These are phyloP conservation scores for Rutidosis leptorrhynchoides DNA, from an alignment of 129 eudicot species.

Conservation along the genomic window DNA sequence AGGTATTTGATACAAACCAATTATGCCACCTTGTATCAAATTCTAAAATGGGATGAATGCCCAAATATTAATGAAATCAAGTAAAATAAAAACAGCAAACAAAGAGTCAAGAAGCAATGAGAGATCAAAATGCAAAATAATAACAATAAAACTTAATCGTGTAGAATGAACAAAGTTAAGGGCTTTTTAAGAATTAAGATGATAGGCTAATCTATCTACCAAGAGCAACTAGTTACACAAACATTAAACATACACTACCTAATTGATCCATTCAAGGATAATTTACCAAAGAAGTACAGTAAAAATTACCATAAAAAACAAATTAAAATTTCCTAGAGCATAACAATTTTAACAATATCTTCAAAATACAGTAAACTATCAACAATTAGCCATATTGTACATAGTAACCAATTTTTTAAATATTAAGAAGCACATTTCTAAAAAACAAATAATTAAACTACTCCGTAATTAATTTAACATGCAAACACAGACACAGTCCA, in stretches of 20 bases:
- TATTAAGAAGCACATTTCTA: not conserved
- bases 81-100: no score
- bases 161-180: not conserved
- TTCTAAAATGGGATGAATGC: no score
- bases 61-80: no score
- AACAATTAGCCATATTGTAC: slow-evolving; percentile 4
- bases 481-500: slow-evolving; percentile 26
- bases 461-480: not conserved
- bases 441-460: no score
- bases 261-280: slow-evolving; percentile 1
- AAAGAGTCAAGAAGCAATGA: no score
- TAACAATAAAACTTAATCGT: no score
- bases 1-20: no score
- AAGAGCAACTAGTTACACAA: slow-evolving; percentile 8
- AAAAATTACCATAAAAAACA: not conserved
- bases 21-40: no score
- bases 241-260: slow-evolving; percentile 20
- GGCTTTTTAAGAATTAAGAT: slow-evolving; percentile 16
- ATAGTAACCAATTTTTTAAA: not conserved
- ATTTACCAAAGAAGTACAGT: slow-evolving; percentile 1
- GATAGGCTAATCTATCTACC: slow-evolving; percentile 20
- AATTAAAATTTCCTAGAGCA: not conserved
- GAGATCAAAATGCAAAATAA: no score
- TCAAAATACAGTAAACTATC: not conserved
- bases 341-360: no score